A percentile compares a stretch with the other conserved stretches of the same genome.
Evolutionary conservation across 176 grass and related monocot genomes (phyloP).

Genomic region (Coix lacrymajobi): DNA sequence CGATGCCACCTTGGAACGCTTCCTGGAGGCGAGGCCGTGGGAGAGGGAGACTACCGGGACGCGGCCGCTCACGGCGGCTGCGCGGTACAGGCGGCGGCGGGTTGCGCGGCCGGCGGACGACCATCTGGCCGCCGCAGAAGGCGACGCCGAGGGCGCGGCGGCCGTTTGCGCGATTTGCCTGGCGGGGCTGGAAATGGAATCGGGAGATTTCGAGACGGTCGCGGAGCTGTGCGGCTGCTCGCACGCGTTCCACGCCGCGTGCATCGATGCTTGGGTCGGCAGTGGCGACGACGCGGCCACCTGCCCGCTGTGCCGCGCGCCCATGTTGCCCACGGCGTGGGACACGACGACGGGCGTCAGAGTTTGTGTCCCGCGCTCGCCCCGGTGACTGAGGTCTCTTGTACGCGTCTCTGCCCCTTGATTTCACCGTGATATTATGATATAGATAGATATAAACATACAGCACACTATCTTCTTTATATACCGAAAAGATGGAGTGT

Average conservation of each 20-base stretch:
- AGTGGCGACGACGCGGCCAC: conserved; percentile 7
- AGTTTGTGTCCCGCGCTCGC: neutral
- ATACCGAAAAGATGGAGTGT: neutral
- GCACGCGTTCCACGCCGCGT: conserved; percentile 43
- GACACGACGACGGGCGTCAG: neutral
- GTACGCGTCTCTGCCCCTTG: neutral
- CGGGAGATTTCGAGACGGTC: conserved; percentile 3
- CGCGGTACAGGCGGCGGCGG: neutral
- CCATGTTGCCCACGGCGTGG: neutral
- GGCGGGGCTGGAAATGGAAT: conserved; percentile 19
- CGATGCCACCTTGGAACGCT: conserved; percentile 1
- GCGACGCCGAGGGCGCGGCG: neutral
- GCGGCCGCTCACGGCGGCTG: neutral
- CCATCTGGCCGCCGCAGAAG: neutral
- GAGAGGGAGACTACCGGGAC: neutral
- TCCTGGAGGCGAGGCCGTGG: conserved; percentile 10
- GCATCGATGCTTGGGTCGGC: conserved; percentile 32
- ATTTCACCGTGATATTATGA: no score
- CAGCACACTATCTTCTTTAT: no score
- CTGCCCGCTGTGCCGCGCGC: conserved; percentile 53
- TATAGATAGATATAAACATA: neutral
- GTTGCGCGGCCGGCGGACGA: neutral
- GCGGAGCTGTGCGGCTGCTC: conserved; percentile 31
- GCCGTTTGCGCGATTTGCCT: conserved; percentile 43
- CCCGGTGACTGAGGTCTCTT: neutral